Evolutionary conservation across 73 alveolate species (phyloP).

Genomic region (Blepharisma japonicum): DNA sequence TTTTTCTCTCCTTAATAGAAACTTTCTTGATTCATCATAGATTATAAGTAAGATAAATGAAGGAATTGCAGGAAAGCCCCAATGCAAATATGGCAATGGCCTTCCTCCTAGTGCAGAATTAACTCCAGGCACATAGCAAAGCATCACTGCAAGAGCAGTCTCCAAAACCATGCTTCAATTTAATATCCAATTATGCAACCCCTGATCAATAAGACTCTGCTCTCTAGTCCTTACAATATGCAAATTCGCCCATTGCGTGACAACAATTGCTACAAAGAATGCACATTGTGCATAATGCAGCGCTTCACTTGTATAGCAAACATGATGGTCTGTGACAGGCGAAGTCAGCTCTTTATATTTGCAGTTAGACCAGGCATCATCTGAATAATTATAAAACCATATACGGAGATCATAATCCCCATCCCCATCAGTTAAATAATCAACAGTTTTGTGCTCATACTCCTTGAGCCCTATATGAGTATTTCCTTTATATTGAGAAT

Average conservation of each 20-base stretch:
- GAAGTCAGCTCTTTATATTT: not conserved
- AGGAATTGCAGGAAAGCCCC: constrained; percentile 31
- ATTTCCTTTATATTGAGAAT: constrained; percentile 9
- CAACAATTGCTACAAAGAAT: constrained; percentile 62
- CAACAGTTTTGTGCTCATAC: constrained; percentile 11
- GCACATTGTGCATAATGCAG: constrained; percentile 74
- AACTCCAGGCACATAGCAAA: constrained; percentile 32
- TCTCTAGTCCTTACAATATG: constrained; percentile 67
- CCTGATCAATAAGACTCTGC: constrained; percentile 34
- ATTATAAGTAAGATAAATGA: constrained; percentile 19
- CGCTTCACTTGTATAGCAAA: constrained; percentile 84
- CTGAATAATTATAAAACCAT: constrained; percentile 2
- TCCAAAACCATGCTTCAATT: constrained; percentile 5
- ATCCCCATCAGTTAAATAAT: not conserved
- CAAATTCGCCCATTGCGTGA: constrained; percentile 61
- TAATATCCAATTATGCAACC: constrained; percentile 28
- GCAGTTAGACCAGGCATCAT: not conserved
- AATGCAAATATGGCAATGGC: constrained; percentile 36
- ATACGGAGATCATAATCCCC: constrained; percentile 25
- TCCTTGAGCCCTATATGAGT: constrained; percentile 31
- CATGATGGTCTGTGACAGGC: constrained; percentile 1
- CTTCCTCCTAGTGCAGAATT: constrained; percentile 33
- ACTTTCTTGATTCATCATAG: constrained; percentile 45
- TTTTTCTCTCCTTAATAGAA: constrained; percentile 30
- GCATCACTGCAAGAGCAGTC: constrained; percentile 15